Percentiles rank a stretch among this genome's conserved stretches.
Conservation (phyloP, 2,329 filamentous ascomycete genomes). For the Fusarium zealandicum region DNA sequence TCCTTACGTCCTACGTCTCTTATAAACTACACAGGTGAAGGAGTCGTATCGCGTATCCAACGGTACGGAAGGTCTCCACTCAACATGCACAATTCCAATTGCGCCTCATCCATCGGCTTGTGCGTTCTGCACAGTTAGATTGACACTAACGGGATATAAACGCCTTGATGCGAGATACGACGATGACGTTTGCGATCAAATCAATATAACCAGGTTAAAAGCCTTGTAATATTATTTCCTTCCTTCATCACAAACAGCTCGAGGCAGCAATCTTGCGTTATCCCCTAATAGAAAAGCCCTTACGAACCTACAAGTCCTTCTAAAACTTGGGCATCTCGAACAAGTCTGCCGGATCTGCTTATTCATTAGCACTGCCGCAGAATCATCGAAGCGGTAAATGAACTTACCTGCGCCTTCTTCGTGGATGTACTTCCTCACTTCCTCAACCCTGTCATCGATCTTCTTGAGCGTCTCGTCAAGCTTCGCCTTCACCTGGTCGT, state of each 20-base stretch:
- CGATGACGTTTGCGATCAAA: too few species aligned
- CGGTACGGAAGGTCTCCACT: background rate
- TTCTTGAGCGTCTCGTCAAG: constrained; percentile 57
- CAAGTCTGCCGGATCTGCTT: constrained; percentile 32
- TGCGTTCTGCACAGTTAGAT: too few species aligned
- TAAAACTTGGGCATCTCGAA: constrained; percentile 35
- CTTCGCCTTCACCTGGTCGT: constrained; percentile 54
- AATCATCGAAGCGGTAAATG: too few species aligned
- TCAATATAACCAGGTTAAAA: background rate
- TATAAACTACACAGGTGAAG: too few species aligned
- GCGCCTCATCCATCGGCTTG: too few species aligned
- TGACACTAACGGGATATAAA: too few species aligned
- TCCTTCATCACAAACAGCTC: too few species aligned
- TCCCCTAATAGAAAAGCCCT: too few species aligned
- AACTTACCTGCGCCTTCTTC: constrained; percentile 57
- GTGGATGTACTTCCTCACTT: constrained; percentile 60
- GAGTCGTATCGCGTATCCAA: too few species aligned
- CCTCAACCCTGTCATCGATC: constrained; percentile 56
- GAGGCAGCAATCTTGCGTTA: too few species aligned
- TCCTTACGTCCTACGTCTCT: too few species aligned
- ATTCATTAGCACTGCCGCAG: constrained; percentile 1
- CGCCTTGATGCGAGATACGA: background rate
- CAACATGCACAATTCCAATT: constrained; percentile 2
- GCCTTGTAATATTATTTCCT: background rate
- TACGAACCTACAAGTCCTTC: background rate